Evolutionary conservation across 371 early-diverging fungal genomes (phyloP).

Genomic region (Apophysomyces ossiformis): DNA sequence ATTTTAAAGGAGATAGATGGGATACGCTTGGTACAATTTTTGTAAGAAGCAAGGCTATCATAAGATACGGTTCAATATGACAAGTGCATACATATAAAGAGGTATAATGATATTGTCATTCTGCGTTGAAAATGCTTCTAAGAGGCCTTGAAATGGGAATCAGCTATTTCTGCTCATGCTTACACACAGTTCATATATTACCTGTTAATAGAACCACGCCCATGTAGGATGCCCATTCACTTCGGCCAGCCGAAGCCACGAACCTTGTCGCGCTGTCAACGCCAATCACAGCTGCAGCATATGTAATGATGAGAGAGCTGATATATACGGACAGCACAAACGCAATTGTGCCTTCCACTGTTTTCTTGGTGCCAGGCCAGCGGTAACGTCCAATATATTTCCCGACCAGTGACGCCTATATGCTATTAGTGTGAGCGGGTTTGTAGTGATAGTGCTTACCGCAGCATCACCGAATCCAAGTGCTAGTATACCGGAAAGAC

Average conservation of each 20-base stretch:
- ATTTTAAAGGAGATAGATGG: too few relatives aligned
- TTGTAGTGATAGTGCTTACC: conserved; percentile 34
- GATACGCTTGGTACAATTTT: too few relatives aligned
- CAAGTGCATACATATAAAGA: conserved; percentile 64
- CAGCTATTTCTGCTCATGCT: too few relatives aligned
- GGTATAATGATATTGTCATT: conserved; percentile 84
- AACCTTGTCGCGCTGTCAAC: conserved; percentile 26
- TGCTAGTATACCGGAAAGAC: conserved; percentile 79
- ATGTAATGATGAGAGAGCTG: conserved; percentile 47
- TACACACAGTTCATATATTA: conserved; percentile 17
- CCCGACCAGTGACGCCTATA: conserved; percentile 83
- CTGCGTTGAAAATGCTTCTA: conserved; percentile 71
- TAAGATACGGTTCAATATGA: conserved; percentile 31
- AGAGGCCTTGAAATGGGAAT: conserved; percentile 37
- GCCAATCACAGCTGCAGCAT: conserved; percentile 26
- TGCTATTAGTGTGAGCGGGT: not conserved
- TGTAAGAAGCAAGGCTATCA: not conserved
- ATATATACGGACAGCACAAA: conserved; percentile 71
- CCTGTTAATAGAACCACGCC: conserved; percentile 40
- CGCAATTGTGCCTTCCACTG: conserved; percentile 87
- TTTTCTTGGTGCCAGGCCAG: conserved; percentile 84
- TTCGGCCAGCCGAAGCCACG: conserved; percentile 27
- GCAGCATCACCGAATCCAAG: conserved; percentile 90
- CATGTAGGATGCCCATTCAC: conserved; percentile 28
- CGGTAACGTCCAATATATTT: conserved; percentile 67